phyloP scores from a whole-genome alignment of 805 yeast species.

The Trichomonascus vanleenenianus region DNA sequence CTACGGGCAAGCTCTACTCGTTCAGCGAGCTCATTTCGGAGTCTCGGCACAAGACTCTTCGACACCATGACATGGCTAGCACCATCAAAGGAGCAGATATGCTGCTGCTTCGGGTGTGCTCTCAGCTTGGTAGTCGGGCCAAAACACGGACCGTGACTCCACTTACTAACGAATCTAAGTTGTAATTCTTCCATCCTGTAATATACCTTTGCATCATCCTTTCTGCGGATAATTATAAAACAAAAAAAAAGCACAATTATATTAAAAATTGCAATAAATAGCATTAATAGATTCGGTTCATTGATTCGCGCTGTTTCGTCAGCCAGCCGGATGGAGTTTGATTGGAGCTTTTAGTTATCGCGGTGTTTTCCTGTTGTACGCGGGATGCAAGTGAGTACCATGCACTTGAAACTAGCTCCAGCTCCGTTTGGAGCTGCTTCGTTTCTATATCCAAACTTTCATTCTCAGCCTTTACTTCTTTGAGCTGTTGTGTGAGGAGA shows the following conservation, averaged over 20 bases:
- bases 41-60: conserved; percentile 31
- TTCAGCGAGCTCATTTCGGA: conserved; percentile 27
- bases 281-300: conserved; percentile 11
- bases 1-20: conserved; percentile 27
- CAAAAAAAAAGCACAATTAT: background rate
- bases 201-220: background rate
- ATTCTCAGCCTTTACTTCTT: too few relatives aligned
- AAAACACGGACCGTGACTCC: conserved; percentile 9
- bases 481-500: too few relatives aligned
- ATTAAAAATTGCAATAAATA: background rate
- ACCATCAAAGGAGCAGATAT: conserved; percentile 8
- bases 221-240: too few relatives aligned
- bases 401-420: conserved; percentile 21
- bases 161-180: background rate
- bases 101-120: conserved; percentile 13
- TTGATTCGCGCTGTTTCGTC: conserved; percentile 20
- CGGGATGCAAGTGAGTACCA: conserved; percentile 24
- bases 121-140: conserved; percentile 14
- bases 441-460: background rate
- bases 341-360: conserved; percentile 17
- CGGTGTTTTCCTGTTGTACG: conserved; percentile 22
- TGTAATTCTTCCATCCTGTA: background rate
- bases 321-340: conserved; percentile 25
- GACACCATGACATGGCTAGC: conserved; percentile 21
- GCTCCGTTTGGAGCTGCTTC: conserved; percentile 11